phyloP scores from a whole-genome alignment of 495 filamentous ascomycete species.

The Pyrenopolyporus hunteri region DNA sequence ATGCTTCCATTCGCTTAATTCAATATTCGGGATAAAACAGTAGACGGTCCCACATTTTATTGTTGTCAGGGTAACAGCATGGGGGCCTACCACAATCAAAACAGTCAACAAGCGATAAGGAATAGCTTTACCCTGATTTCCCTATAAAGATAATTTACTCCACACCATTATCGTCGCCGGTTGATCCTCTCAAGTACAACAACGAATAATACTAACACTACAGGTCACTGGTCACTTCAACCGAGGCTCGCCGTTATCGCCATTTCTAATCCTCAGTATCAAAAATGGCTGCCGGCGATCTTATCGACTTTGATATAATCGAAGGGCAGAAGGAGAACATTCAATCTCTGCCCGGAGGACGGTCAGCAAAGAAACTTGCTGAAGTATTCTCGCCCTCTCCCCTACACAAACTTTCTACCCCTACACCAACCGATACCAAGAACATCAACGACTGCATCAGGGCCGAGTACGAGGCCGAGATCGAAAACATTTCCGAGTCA shows the following conservation, averaged over 20 bases:
- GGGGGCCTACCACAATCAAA: constrained; percentile 19
- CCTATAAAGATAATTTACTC: constrained; percentile 18
- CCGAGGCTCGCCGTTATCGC: constrained; percentile 15
- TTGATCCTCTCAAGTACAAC: constrained; percentile 26
- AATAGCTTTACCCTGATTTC: not conserved
- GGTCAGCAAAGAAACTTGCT: constrained; percentile 89
- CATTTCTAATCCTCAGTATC: constrained; percentile 11
- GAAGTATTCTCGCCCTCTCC: constrained; percentile 75
- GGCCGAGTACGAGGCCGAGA: constrained; percentile 84
- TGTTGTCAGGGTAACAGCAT: constrained; percentile 37
- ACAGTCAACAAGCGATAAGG: constrained; percentile 40
- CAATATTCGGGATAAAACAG: not conserved
- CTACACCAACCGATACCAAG: constrained; percentile 69
- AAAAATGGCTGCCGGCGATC: constrained; percentile 58
- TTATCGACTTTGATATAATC: constrained; percentile 92
- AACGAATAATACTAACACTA: constrained; percentile 24
- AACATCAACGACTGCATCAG: constrained; percentile 78
- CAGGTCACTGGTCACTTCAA: constrained; percentile 16
- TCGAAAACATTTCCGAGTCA: constrained; percentile 76
- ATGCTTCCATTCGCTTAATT: constrained; percentile 5
- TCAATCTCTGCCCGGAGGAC: constrained; percentile 85
- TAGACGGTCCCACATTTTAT: constrained; percentile 11
- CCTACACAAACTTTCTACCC: constrained; percentile 61
- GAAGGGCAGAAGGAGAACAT: constrained; percentile 98
- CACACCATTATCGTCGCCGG: constrained; percentile 13